Evolutionary conservation across 768 basidiomycete species (phyloP), one percentile per base, ranked within the genome.

Genomic region (Brasilioporus rufonigricans): DNA sequence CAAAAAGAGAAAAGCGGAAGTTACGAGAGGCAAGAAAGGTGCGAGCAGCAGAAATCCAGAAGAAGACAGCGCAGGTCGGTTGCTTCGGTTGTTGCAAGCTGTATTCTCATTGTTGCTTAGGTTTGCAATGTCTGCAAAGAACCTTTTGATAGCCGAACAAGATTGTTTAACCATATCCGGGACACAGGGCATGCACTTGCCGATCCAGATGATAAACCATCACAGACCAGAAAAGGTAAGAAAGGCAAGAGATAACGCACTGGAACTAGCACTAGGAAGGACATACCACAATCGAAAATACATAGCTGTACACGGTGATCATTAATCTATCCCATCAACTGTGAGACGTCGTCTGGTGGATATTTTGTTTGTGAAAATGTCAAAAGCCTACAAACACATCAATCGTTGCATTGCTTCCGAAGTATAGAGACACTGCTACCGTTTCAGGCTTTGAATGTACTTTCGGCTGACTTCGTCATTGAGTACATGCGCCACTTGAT

Each of bases 391-490:
- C 14, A 33, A 50, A 16, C 48, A 32, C 35, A 55, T 65, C 45
- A 62, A 13, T 32, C 19, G 47, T n/a, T 23, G 14, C 16, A 19
- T 50, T 21, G 18, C n/a, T 24, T 52, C 32, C 23, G 36, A 40
- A 19, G 7, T 7, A 46, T 21, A 5, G 33, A 58, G 4, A 24
- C 12, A n/a, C 7, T 61, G 76, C n/a, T 61, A 92, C 93, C 95
- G 76, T 75, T 98, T 98, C 50, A 98, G 70, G 68, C 93, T 97
- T 74, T 98, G 97, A 53, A 99, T 98, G 68, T 98, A 99, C 73
- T 98, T 99, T 57, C 97, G 82, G 65, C 92, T 94, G 66, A 98
- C 93, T 83, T 99, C 97, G 65, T 99, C 97, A 69, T 99, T 99
- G 55, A 99, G 70, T 3, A 98, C 97, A 71, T 99, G 97, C 0